Base-by-base conservation (phyloP, 352 stramenopile genomes). In the Phytophthora tubulina region DNA sequence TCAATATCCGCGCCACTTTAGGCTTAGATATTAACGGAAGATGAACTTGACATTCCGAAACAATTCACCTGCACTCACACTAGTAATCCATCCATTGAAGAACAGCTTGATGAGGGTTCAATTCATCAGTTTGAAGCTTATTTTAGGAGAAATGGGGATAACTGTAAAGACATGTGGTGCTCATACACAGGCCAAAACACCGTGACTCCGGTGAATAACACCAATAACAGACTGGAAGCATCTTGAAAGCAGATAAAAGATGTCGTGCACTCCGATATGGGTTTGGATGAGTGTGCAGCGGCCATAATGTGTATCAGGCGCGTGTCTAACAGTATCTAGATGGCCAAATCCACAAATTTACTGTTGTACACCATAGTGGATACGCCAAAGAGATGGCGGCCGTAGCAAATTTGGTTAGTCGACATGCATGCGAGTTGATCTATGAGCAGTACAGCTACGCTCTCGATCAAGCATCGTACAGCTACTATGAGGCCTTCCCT, bases 171-270 rank as follows among this genome's bases (percentile, higher is more conserved):
- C 2, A 8, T 65, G 5, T 78, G 71, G 65, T 73, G 60, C 21
- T 52, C 59, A 0, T 69, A 62, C 13, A 45, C 14, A 7, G 50
- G 63, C 3, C 30, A 63, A 32, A 69, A 62, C 17, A 8, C 39
- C 3, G 14, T 52, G 15, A 38, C 53, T 1, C 11, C 39, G 2
- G 53, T 36, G 3, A 60, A 60, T 17, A 49, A 60, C 21, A 50
- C 53, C 1, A 60, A 49, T 5, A 60, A 50, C 6, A 51, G 50
- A 13, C 35, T 79, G 9, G 59, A 78, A 30, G 17, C 67, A 5
- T 65, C 55, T 2, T 79, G 66, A 60, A 66, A 72, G 36, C 60
- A 75, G 13, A 14, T 69, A 4, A 75, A 75, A 44, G 42, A 63
- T 3, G 36, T 50, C 10, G 17, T 39, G 9, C 42, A 63, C 42